Percentiles rank a stretch among this genome's conserved stretches.
These are phyloP conservation scores for Pleurotus tuber-regium DNA, from an alignment of 768 basidiomycete genomes.

Conservation along the genomic window DNA sequence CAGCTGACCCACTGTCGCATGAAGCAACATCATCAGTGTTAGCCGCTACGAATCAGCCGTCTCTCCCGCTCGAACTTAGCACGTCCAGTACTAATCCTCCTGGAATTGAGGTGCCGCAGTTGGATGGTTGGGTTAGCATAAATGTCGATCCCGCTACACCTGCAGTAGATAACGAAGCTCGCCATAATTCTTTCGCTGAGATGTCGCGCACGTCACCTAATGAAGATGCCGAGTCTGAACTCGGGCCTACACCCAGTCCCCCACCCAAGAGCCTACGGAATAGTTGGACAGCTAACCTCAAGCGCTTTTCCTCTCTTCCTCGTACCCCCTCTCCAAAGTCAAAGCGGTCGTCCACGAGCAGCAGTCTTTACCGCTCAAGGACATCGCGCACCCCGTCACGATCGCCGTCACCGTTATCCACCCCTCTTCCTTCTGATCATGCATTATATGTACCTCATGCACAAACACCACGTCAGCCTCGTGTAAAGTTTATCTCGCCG, in stretches of 20 bases:
- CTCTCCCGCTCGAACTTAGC: not conserved
- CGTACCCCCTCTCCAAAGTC: conserved; percentile 64
- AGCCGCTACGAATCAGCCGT: too few relatives aligned
- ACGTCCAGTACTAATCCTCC: not conserved
- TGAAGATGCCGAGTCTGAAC: conserved; percentile 17
- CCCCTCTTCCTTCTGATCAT: conserved; percentile 14
- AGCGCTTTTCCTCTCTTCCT: conserved; percentile 57
- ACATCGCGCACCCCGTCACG: conserved; percentile 39
- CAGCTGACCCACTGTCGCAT: too few relatives aligned
- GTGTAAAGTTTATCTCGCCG: conserved; percentile 28
- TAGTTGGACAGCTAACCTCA: conserved; percentile 44
- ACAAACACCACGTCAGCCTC: conserved; percentile 16
- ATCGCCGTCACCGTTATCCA: conserved; percentile 15
- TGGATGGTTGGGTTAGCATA: conserved; percentile 1
- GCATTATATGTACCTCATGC: conserved; percentile 2
- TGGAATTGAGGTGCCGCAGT: not conserved
- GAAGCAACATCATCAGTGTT: too few relatives aligned
- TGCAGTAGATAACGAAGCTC: conserved; percentile 5
- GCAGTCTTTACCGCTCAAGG: conserved; percentile 18
- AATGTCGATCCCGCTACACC: conserved; percentile 8
- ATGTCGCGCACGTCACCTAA: conserved; percentile 10
- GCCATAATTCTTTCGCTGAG: not conserved
- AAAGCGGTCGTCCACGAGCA: conserved; percentile 28
- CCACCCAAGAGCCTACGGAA: conserved; percentile 50
- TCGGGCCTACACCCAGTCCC: conserved; percentile 39